Conservation (phyloP, 1,284 basidiomycete species). For the Phellopilus nigrolimitatus region DNA sequence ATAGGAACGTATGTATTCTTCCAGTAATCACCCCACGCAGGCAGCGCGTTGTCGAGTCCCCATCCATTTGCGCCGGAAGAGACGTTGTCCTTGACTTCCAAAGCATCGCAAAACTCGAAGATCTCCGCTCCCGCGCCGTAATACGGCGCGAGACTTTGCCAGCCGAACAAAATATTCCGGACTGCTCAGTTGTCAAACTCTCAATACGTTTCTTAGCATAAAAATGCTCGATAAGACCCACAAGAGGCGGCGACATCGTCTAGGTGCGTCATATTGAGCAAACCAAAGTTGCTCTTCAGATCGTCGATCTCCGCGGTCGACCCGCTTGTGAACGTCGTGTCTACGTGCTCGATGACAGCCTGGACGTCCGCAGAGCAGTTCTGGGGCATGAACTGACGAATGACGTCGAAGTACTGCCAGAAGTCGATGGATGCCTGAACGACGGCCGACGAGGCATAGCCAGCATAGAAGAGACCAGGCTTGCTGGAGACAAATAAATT, state of each 20-base stretch:
- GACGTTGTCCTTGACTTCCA: slow-evolving; percentile 62
- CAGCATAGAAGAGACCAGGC: slow-evolving; percentile 61
- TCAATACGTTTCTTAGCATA: not conserved
- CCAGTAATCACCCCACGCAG: slow-evolving; percentile 58
- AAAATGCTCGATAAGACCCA: slow-evolving; percentile 26
- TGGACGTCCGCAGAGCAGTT: slow-evolving; percentile 72
- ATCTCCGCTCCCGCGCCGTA: slow-evolving; percentile 40
- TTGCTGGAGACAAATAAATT: slow-evolving; percentile 38
- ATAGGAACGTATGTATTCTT: slow-evolving; percentile 37
- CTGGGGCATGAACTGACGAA: slow-evolving; percentile 60
- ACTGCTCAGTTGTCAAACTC: slow-evolving; percentile 31
- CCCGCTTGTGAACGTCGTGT: slow-evolving; percentile 45
- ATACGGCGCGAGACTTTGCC: slow-evolving; percentile 52
- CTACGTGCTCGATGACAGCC: slow-evolving; percentile 57
- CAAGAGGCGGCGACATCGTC: slow-evolving; percentile 64
- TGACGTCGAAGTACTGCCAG: slow-evolving; percentile 71
- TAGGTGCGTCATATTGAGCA: slow-evolving; percentile 50
- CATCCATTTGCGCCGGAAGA: slow-evolving; percentile 52
- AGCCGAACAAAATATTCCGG: slow-evolving; percentile 48
- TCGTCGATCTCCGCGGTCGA: slow-evolving; percentile 41
- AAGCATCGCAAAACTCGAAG: slow-evolving; percentile 65
- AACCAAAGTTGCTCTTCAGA: slow-evolving; percentile 55
- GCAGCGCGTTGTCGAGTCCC: slow-evolving; percentile 58
- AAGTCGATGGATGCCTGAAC: slow-evolving; percentile 68
- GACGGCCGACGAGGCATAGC: slow-evolving; percentile 67